Evolutionary conservation across 2,329 filamentous ascomycete species (phyloP).

Genomic region (Fusarium mexicanum): DNA sequence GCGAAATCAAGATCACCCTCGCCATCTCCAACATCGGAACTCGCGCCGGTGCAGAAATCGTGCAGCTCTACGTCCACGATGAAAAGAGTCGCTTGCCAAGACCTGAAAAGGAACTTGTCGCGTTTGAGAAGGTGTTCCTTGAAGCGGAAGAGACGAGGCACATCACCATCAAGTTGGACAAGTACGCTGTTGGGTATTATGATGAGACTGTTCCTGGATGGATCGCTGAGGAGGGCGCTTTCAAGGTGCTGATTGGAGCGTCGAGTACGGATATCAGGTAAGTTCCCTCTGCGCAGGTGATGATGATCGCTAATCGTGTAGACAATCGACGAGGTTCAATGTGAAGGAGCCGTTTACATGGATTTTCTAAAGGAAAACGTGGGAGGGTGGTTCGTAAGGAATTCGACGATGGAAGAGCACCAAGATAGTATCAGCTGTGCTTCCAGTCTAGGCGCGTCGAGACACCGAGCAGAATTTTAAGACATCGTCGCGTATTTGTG

Average conservation of each 20-base stretch:
- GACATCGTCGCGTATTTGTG: background rate
- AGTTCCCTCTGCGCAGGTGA: slow-evolving; percentile 25
- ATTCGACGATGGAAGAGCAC: background rate
- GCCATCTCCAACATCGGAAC: slow-evolving; percentile 65
- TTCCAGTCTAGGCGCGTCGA: background rate
- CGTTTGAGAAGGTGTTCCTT: slow-evolving; percentile 72
- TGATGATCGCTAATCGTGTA: slow-evolving; percentile 43
- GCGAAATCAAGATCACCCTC: slow-evolving; percentile 56
- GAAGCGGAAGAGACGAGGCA: slow-evolving; percentile 65
- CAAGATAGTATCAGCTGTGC: background rate
- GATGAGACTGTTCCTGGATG: slow-evolving; percentile 67
- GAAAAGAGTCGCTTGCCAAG: slow-evolving; percentile 69
- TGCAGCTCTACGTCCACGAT: slow-evolving; percentile 75
- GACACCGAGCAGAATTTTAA: background rate
- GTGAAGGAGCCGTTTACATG: slow-evolving; percentile 73
- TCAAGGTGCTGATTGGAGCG: slow-evolving; percentile 69
- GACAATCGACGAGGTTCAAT: slow-evolving; percentile 61
- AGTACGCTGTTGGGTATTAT: slow-evolving; percentile 68
- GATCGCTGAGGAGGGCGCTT: slow-evolving; percentile 73
- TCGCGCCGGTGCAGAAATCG: slow-evolving; percentile 68
- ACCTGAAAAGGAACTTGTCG: slow-evolving; percentile 76
- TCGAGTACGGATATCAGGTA: slow-evolving; percentile 72
- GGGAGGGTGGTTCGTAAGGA: background rate
- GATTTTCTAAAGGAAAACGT: slow-evolving; percentile 59
- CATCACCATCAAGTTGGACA: slow-evolving; percentile 57